These are phyloP conservation scores for Xylaria sp. DNA, from an alignment of 495 filamentous ascomycete species.

Conservation along the genomic window DNA sequence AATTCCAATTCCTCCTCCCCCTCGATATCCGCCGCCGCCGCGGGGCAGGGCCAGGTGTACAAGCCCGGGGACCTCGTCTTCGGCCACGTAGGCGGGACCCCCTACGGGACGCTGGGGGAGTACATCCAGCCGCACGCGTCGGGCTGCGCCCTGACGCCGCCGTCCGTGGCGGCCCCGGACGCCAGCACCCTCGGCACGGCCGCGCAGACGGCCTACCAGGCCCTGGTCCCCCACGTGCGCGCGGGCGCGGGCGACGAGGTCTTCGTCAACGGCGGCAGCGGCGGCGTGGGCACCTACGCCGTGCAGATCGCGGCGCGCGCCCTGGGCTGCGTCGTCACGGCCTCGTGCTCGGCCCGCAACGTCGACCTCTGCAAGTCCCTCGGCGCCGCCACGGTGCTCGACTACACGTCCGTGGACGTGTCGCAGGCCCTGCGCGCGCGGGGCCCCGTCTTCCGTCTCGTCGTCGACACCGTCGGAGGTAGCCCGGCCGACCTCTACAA, in stretches of 20 bases:
- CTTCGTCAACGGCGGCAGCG: slow-evolving; percentile 73
- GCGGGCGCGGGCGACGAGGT: slow-evolving; percentile 56
- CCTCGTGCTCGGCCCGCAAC: slow-evolving; percentile 66
- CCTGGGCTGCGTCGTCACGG: slow-evolving; percentile 66
- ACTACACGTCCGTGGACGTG: slow-evolving; percentile 66
- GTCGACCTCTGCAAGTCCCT: slow-evolving; percentile 61
- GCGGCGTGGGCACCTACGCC: slow-evolving; percentile 19
- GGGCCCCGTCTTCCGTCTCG: slow-evolving; percentile 61
- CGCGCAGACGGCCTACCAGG: slow-evolving; percentile 65
- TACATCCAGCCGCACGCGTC: slow-evolving; percentile 49
- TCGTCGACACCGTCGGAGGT: slow-evolving; percentile 65
- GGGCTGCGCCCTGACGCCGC: slow-evolving; percentile 51
- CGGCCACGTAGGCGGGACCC: slow-evolving; percentile 55
- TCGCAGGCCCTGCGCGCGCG: slow-evolving; percentile 52
- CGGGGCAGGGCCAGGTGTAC: no score
- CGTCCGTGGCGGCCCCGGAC: slow-evolving; percentile 57
- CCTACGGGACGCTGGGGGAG: slow-evolving; percentile 62
- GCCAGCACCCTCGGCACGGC: slow-evolving; percentile 63
- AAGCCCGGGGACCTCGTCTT: slow-evolving; percentile 63
- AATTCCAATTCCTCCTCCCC: no score
- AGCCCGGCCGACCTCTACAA: slow-evolving; percentile 59
- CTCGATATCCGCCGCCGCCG: no score
- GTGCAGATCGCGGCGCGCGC: slow-evolving; percentile 19
- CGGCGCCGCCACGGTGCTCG: slow-evolving; percentile 72
- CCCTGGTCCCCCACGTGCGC: slow-evolving; percentile 61